phyloP scores from a whole-genome alignment of 2,329 filamentous ascomycete species.

The Cercospora zeae-maydis region DNA sequence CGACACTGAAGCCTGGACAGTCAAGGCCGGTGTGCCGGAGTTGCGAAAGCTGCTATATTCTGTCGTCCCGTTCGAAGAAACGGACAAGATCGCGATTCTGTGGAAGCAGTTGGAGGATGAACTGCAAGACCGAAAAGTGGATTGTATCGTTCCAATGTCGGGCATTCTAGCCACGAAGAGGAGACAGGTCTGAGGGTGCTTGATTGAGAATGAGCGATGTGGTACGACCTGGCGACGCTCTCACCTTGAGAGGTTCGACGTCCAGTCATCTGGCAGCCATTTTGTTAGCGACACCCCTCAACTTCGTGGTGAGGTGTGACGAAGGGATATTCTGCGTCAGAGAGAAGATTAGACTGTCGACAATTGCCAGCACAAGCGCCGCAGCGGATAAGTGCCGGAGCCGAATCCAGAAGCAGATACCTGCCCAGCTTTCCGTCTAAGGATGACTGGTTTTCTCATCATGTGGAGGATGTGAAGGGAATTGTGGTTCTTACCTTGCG shows the following conservation, averaged over 20 bases:
- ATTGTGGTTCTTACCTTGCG: background rate
- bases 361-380: constrained; percentile 24
- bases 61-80: background rate
- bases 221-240: too few relatives aligned
- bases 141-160: background rate
- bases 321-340: constrained; percentile 22
- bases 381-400: constrained; percentile 29
- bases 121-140: background rate
- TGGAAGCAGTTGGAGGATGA: background rate
- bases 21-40: background rate
- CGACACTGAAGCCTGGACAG: background rate
- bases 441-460: constrained; percentile 40
- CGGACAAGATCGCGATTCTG: background rate
- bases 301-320: too few relatives aligned
- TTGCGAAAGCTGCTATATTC: background rate
- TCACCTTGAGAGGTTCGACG: too few relatives aligned
- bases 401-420: constrained; percentile 27
- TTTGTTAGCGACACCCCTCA: background rate
- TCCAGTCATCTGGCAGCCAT: background rate
- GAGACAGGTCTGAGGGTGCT: background rate
- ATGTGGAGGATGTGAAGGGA: constrained; percentile 14
- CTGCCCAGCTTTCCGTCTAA: constrained; percentile 37
- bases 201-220: background rate
- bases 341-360: constrained; percentile 39
- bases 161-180: background rate